Percentiles rank a stretch among this genome's conserved stretches.
Conservation (phyloP, 192 early-diverging fungal genomes). For the Coemansia sp. region DNA sequence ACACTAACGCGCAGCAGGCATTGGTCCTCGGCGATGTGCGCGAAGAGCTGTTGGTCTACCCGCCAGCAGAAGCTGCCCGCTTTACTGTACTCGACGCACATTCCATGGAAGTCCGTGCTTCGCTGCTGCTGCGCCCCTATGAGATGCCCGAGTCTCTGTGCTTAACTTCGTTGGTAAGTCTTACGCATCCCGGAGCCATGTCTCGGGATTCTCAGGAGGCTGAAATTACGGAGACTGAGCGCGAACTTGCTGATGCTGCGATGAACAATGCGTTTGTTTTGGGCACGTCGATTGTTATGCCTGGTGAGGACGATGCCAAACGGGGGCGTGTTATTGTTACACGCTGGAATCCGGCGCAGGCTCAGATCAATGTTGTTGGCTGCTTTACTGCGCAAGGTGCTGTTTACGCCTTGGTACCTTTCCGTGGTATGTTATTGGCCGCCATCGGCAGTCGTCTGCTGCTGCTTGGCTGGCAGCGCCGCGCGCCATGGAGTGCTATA, state of each 20-base stretch:
- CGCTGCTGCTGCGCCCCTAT: slow-evolving; percentile 20
- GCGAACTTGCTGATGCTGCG: neutral
- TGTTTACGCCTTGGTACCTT: slow-evolving; percentile 58
- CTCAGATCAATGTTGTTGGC: slow-evolving; percentile 57
- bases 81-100: slow-evolving; percentile 70
- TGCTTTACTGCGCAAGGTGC: slow-evolving; percentile 59
- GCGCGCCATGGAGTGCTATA: neutral
- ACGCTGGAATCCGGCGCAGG: slow-evolving; percentile 49
- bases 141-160: slow-evolving; percentile 47
- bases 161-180: slow-evolving; percentile 17
- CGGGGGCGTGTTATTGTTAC: slow-evolving; percentile 74
- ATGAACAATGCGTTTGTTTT: slow-evolving; percentile 62
- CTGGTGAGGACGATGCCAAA: slow-evolving; percentile 62
- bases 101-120: slow-evolving; percentile 60
- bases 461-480: slow-evolving; percentile 38
- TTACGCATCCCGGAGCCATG: slow-evolving; percentile 3
- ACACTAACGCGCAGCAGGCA: slow-evolving; percentile 11
- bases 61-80: slow-evolving; percentile 43
- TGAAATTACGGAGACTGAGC: neutral
- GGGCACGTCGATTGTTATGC: slow-evolving; percentile 68
- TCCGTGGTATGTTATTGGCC: slow-evolving; percentile 66
- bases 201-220: neutral
- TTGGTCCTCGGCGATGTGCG: slow-evolving; percentile 4
- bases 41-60: neutral
- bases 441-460: slow-evolving; percentile 61